Evolutionary conservation across 116 monocot genomes (phyloP).

Genomic region (Zostera marina): DNA sequence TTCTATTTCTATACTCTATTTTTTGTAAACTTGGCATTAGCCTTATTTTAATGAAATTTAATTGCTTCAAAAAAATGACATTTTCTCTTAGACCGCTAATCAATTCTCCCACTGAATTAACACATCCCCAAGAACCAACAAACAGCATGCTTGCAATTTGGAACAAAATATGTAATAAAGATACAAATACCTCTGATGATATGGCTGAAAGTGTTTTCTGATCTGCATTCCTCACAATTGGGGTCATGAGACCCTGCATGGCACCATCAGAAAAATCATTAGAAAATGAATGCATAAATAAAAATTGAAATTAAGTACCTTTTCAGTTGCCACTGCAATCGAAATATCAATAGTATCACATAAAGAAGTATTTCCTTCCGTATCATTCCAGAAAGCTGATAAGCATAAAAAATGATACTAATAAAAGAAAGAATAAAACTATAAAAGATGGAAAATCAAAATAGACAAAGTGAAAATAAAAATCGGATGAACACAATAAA

Average conservation of each 20-base stretch:
- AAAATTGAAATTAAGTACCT: conserved; percentile 20
- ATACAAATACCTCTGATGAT: conserved; percentile 60
- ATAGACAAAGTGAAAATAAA: too few species aligned
- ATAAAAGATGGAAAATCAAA: not conserved
- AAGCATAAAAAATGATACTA: not conserved
- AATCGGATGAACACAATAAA: too few species aligned
- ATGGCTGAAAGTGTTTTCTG: conserved; percentile 70
- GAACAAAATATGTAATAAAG: not conserved
- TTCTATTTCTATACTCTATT: too few species aligned
- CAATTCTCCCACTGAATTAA: too few species aligned
- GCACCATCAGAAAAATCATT: not conserved
- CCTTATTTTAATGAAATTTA: too few species aligned
- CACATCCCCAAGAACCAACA: too few species aligned
- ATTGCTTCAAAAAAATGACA: too few species aligned
- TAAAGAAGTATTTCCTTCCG: conserved; percentile 41
- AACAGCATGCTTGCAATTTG: not conserved
- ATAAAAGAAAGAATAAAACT: not conserved
- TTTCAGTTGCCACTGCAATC: conserved; percentile 94
- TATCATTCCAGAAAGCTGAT: conserved; percentile 75
- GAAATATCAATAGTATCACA: conserved; percentile 85
- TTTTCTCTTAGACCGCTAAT: too few species aligned
- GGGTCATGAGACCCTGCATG: conserved; percentile 90
- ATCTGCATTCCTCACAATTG: conserved; percentile 93
- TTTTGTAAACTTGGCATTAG: too few species aligned
- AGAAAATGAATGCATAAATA: not conserved